phyloP scores from a whole-genome alignment of 1,284 basidiomycete species.

The Moniliella sp. region DNA sequence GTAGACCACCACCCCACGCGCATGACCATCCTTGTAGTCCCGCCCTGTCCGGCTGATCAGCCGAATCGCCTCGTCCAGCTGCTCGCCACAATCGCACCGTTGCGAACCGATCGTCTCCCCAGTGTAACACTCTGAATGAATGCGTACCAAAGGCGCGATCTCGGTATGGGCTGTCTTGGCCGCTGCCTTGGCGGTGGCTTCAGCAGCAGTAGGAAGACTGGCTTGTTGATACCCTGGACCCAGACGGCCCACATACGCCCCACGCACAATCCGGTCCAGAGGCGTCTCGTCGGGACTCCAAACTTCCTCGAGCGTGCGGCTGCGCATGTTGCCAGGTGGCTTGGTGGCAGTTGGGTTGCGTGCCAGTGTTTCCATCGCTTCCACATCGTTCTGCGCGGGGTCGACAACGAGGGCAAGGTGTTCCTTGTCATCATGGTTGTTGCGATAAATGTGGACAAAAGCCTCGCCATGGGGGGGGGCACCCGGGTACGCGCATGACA shows the following conservation, averaged over 20 bases:
- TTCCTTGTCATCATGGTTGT: slow-evolving; percentile 69
- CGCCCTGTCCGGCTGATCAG: slow-evolving; percentile 43
- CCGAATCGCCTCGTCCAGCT: slow-evolving; percentile 83
- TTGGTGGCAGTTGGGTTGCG: too few relatives aligned
- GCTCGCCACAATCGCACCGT: slow-evolving; percentile 96
- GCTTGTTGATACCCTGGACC: slow-evolving; percentile 40
- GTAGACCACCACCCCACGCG: slow-evolving; percentile 69
- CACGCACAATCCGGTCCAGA: slow-evolving; percentile 74
- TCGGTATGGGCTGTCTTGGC: too few relatives aligned
- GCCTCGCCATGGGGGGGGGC: slow-evolving; percentile 77
- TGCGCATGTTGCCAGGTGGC: slow-evolving; percentile 47
- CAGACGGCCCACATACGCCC: slow-evolving; percentile 74
- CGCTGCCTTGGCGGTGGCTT: too few relatives aligned
- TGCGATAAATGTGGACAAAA: slow-evolving; percentile 77
- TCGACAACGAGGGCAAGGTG: slow-evolving; percentile 94
- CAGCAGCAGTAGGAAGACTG: too few relatives aligned
- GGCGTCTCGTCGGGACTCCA: slow-evolving; percentile 75
- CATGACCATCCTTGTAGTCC: background rate
- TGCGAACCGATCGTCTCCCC: slow-evolving; percentile 94
- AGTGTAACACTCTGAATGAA: slow-evolving; percentile 96
- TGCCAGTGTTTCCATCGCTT: background rate
- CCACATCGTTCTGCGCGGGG: slow-evolving; percentile 25
- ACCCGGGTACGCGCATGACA: slow-evolving; percentile 93
- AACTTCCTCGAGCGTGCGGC: slow-evolving; percentile 55
- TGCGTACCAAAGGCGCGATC: slow-evolving; percentile 61